Evolutionary conservation across 163 green algal genomes (phyloP), one percentile per base, ranked within the genome.

Genomic region (Chlorella variabilis): DNA sequence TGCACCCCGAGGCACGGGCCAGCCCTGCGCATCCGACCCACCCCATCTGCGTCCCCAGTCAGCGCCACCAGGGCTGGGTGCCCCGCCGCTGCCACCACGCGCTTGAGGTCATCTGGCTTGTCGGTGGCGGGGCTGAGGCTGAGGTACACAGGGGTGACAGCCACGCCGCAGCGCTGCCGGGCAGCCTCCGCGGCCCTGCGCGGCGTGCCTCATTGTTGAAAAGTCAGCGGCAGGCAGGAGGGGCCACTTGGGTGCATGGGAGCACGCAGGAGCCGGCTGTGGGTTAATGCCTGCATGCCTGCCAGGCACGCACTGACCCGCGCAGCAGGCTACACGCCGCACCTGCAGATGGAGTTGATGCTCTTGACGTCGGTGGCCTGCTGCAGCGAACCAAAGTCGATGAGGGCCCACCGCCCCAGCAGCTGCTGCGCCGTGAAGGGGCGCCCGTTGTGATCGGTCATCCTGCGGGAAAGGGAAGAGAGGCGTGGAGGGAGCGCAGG

Each of bases 21-120:
- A n/a, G n/a, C n/a, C n/a, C n/a, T n/a, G n/a, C n/a, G n/a, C n/a
- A n/a, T n/a, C n/a, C n/a, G 23, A 29, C 75, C 31, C 76, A 82
- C 76, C 76, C 76, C 76, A 56, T 82, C 76, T 2, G 76, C 62
- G 62, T 82, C 62, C 3, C 76, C 76, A n/a, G 76, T 82, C 45
- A 82, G 62, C 23, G 45, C 62, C 33, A 82, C 62, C 62, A 82
- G 76, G 21, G 13, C 42, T 1, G 63, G 62, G 62, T 66, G 45
- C 25, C 76, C 76, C 7, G 41, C 42, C 17, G 62, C 63, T 3
- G 25, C 36, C 45, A 54, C 62, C 45, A 82, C 62, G 1, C 76
- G 33, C 76, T 78, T 84, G 31, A 84, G 42, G 3, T 78, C 48
- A 0, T 78, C 78, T 3, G 45, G 39, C 42, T 36, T 71, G 45